phyloP scores from a whole-genome alignment of 345 rosid species.

The Ceriops zippeliana region DNA sequence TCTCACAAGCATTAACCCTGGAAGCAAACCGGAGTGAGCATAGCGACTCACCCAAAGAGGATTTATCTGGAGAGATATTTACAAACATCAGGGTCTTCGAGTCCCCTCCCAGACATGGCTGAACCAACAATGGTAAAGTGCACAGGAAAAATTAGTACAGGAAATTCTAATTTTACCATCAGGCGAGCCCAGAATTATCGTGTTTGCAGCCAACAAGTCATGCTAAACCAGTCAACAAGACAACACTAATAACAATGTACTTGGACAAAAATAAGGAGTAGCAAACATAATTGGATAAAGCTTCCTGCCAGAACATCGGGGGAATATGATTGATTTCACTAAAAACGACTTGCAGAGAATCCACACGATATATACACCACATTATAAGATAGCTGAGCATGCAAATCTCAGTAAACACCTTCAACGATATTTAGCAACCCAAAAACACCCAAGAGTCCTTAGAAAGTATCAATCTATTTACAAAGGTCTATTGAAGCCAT shows the following conservation, averaged over 20 bases:
- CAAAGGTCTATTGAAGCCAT: background rate
- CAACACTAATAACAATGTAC: too few species aligned
- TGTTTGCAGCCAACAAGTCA: too few species aligned
- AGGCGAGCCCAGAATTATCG: too few species aligned
- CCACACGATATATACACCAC: too few species aligned
- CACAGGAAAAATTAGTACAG: background rate
- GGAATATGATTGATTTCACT: too few species aligned
- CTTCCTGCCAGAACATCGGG: too few species aligned
- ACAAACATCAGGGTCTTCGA: conserved; percentile 36
- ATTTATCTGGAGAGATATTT: conserved; percentile 26
- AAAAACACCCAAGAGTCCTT: background rate
- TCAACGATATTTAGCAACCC: background rate
- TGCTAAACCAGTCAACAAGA: too few species aligned
- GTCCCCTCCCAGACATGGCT: conserved; percentile 38
- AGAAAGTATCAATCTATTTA: background rate
- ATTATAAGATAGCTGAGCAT: background rate
- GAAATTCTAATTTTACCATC: background rate
- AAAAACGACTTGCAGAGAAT: too few species aligned
- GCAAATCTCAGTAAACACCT: background rate
- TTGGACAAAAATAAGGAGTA: too few species aligned
- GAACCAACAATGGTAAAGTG: conserved; percentile 4
- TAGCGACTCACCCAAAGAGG: conserved; percentile 28
- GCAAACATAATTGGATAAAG: too few species aligned
- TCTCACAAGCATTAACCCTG: conserved; percentile 36
- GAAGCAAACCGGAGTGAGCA: conserved; percentile 36